Evolutionary conservation across 164 flowering plant genomes (phyloP), one percentile per base, ranked within the genome.

Genomic region (Magnolia changhungtana): DNA sequence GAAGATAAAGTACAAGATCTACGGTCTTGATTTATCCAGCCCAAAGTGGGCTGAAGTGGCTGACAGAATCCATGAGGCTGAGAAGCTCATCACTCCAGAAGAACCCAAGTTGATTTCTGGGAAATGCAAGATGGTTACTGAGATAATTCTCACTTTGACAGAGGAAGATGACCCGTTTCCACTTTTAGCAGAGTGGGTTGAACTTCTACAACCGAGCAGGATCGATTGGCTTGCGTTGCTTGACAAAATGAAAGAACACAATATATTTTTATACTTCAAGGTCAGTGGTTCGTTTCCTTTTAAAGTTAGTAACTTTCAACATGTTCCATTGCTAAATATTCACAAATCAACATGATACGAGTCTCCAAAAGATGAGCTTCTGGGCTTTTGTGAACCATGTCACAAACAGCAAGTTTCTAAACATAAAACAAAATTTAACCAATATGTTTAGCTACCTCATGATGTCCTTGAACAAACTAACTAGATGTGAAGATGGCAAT

Each of bases 11-110:
- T 94, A 91, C 82, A 92, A 86, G 87, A 88, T 94, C 69, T 91
- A 94, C 80, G 98, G 99, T 20, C 89, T 96, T 78, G 98, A 94
- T 83, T 84, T 94, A 31, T 96, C 99, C 9, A 89, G 85, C 18
- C 81, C 86, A 6, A 86, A 90, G 81, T 96, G 98, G 45, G 87
- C 80, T 21, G 89, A 92, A 83, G 93, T 90, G 77, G 91, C 96
- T 67, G 90, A 92, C 67, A 90, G 84, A 74, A 80, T 89, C 52
- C 87, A 90, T 72, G 93, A 90, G 78, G 75, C 87, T 23, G 93
- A 75, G 65, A 83, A 88, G 75, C 23, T 82, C 11, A 72, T 81
- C 50, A 82, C 83, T 84, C 93, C 95, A 19, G 81, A 89, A 76
- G 97, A 89, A 75, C 86, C 97, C 7, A 96, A 96, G 85, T 82